Conservation (phyloP, 805 yeast species). For the Brettanomyces naardenensis region DNA sequence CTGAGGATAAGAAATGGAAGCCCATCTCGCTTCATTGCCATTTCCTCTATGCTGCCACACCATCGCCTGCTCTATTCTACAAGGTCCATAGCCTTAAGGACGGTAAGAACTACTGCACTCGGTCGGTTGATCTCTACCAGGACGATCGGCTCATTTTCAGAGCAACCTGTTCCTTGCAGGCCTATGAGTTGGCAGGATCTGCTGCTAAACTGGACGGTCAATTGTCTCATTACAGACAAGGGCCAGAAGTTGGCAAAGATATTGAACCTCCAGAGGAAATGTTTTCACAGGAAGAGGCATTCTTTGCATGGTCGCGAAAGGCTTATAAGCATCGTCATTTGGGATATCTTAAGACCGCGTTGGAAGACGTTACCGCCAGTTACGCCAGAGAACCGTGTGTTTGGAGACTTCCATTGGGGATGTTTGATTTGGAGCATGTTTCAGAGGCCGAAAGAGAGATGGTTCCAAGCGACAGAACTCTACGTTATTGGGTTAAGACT, state of each 20-base stretch:
- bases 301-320: slow-evolving; percentile 22
- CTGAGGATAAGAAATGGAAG: slow-evolving; percentile 25
- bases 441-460: slow-evolving; percentile 11
- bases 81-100: slow-evolving; percentile 44
- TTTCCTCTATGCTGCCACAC: slow-evolving; percentile 49
- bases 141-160: slow-evolving; percentile 40
- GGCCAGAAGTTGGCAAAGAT: slow-evolving; percentile 23
- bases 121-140: slow-evolving; percentile 51
- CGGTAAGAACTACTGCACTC: slow-evolving; percentile 43
- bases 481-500: slow-evolving; percentile 26
- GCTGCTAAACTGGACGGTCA: slow-evolving; percentile 24
- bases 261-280: slow-evolving; percentile 22
- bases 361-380: slow-evolving; percentile 15
- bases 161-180: slow-evolving; percentile 42
- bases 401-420: slow-evolving; percentile 26
- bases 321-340: slow-evolving; percentile 15
- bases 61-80: slow-evolving; percentile 39
- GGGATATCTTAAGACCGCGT: slow-evolving; percentile 17
- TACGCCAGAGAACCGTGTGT: slow-evolving; percentile 26
- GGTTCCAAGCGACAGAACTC: slow-evolving; percentile 17
- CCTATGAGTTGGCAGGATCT: slow-evolving; percentile 23
- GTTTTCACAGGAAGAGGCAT: slow-evolving; percentile 21
- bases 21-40: slow-evolving; percentile 60
- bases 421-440: slow-evolving; percentile 24
- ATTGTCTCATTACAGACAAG: slow-evolving; percentile 18